Percentiles rank a stretch among this genome's conserved stretches.
phyloP scores from a whole-genome alignment of 192 early-diverging fungal species.

The Radiomyces spectabilis region DNA sequence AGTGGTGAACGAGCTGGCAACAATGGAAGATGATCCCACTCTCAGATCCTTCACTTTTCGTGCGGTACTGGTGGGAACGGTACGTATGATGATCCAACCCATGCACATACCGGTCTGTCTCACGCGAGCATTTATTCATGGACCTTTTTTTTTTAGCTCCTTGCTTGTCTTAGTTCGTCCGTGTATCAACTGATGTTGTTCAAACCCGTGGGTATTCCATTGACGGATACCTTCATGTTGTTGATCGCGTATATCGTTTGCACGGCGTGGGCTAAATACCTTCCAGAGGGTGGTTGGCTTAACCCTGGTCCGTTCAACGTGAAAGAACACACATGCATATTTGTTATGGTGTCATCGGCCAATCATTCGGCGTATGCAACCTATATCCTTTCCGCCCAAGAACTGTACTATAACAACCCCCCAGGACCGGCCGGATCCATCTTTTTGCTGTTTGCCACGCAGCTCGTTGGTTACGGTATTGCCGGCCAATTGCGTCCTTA shows the following conservation, averaged over 20 bases:
- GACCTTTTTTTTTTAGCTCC: conserved; percentile 6
- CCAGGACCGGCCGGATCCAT: conserved; percentile 37
- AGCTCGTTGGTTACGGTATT: conserved; percentile 47
- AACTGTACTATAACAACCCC: conserved; percentile 53
- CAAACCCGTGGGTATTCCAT: conserved; percentile 63
- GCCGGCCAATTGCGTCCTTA: conserved; percentile 41
- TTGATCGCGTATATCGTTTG: conserved; percentile 72
- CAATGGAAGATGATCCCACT: conserved; percentile 44
- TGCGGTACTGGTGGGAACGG: conserved; percentile 51
- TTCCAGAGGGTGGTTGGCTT: conserved; percentile 46
- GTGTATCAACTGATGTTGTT: conserved; percentile 74
- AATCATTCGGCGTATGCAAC: conserved; percentile 63
- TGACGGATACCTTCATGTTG: conserved; percentile 61
- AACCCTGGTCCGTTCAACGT: conserved; percentile 25
- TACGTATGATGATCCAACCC: conserved; percentile 26
- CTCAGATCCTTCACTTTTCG: conserved; percentile 61
- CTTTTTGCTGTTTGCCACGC: conserved; percentile 34
- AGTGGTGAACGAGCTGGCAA: conserved; percentile 12
- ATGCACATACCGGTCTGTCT: not conserved
- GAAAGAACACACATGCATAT: conserved; percentile 24
- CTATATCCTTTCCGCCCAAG: conserved; percentile 62
- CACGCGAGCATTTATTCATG: not conserved
- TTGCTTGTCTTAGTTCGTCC: conserved; percentile 46
- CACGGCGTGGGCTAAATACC: conserved; percentile 43
- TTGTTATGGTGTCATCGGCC: conserved; percentile 59